Percentiles rank a stretch among this genome's conserved stretches.
Evolutionary conservation across 805 yeast species (phyloP).

Genomic region (Candida montana): DNA sequence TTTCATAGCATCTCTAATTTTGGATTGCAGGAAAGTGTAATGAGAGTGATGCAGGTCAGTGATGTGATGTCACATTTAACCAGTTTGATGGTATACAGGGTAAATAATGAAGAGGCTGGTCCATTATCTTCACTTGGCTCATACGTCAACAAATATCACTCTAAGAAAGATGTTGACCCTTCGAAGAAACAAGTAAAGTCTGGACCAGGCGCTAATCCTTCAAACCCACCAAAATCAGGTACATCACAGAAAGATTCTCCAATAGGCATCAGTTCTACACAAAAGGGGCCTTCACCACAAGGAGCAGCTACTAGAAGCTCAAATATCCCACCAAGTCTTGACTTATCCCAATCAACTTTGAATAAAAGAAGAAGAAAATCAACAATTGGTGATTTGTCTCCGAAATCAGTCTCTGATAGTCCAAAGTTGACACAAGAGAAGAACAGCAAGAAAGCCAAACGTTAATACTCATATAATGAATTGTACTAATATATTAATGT

Average conservation of each 20-base stretch:
- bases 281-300: not conserved
- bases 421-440: not conserved
- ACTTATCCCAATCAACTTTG: slow-evolving; percentile 30
- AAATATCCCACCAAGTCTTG: slow-evolving; percentile 22
- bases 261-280: not conserved
- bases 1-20: slow-evolving; percentile 44
- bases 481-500: too few species aligned
- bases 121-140: slow-evolving; percentile 52
- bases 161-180: slow-evolving; percentile 4
- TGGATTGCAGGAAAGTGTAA: slow-evolving; percentile 61
- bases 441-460: not conserved
- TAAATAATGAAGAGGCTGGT: slow-evolving; percentile 40
- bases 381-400: slow-evolving; percentile 20
- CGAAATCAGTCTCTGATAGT: slow-evolving; percentile 13
- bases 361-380: slow-evolving; percentile 31
- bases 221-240: not conserved
- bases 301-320: not conserved
- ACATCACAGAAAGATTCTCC: not conserved
- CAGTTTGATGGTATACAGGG: slow-evolving; percentile 57
- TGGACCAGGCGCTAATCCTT: not conserved
- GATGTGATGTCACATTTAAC: slow-evolving; percentile 72
- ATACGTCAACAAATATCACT: slow-evolving; percentile 24
- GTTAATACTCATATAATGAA: not conserved
- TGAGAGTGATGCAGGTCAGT: slow-evolving; percentile 68
- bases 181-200: not conserved